Conservation (phyloP, 2,329 filamentous ascomycete genomes). For the Alternaria triticimaculans region DNA sequence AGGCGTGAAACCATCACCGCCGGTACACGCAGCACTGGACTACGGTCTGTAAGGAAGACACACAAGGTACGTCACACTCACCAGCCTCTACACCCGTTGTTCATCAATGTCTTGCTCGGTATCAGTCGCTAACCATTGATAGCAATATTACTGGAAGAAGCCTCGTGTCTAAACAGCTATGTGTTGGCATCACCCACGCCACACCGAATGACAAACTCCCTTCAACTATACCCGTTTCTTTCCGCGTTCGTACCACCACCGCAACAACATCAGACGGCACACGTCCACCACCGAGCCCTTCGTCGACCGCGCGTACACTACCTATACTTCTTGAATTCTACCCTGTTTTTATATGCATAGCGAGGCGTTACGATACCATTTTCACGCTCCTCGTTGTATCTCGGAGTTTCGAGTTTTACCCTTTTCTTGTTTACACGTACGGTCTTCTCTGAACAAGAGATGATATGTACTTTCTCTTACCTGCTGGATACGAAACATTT, state of each 20-base stretch:
- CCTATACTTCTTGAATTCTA: not conserved
- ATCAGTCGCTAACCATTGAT: conserved; percentile 14
- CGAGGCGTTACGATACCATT: conserved; percentile 49
- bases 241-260: not conserved
- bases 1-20: conserved; percentile 83
- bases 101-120: not conserved
- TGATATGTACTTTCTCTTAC: not conserved
- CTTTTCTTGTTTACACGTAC: conserved; percentile 15
- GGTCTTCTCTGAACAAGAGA: not conserved
- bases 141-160: conserved; percentile 78
- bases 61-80: conserved; percentile 76
- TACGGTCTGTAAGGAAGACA: conserved; percentile 89
- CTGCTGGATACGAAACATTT: not conserved
- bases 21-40: conserved; percentile 84
- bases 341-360: conserved; percentile 40
- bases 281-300: not conserved
- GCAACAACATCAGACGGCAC: not conserved
- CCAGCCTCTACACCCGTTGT: not conserved
- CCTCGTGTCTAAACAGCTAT: conserved; percentile 50
- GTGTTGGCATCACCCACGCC: not conserved
- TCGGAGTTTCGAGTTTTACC: conserved; percentile 11
- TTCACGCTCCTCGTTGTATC: conserved; percentile 16
- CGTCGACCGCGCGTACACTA: not conserved
- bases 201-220: not conserved
- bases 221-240: not conserved